Conservation (phyloP, 805 yeast species). For the Suhomyces xylopsoci region DNA sequence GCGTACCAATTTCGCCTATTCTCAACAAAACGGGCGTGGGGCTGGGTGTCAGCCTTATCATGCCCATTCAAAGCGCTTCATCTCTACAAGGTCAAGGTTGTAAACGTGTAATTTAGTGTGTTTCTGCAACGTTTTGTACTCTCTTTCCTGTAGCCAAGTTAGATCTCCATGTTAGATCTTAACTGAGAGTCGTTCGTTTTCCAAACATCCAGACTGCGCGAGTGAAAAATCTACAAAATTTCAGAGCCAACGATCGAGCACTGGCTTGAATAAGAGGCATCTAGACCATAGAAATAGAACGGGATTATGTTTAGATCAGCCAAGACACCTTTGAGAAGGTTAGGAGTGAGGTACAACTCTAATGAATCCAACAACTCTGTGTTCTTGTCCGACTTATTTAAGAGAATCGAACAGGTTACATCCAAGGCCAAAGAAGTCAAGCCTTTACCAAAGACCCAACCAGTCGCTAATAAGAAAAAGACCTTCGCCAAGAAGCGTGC, state of each 20-base stretch:
- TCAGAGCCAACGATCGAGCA: background rate
- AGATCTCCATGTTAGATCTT: background rate
- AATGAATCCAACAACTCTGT: conserved; percentile 6
- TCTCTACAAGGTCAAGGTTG: background rate
- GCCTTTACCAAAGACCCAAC: conserved; percentile 3
- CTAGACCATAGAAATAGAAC: background rate
- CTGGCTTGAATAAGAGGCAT: background rate
- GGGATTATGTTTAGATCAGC: conserved; percentile 1
- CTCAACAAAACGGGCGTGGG: background rate
- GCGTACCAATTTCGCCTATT: background rate
- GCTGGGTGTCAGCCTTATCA: background rate
- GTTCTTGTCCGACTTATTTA: conserved; percentile 35
- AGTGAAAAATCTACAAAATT: conserved; percentile 4
- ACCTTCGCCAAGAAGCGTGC: background rate
- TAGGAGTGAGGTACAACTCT: conserved; percentile 7
- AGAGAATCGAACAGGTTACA: conserved; percentile 34
- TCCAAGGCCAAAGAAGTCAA: conserved; percentile 11
- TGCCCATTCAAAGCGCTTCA: background rate
- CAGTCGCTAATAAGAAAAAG: conserved; percentile 1
- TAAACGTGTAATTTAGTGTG: background rate
- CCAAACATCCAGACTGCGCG: conserved; percentile 2
- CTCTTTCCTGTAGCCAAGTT: background rate
- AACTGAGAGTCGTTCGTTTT: background rate
- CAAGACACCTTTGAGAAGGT: conserved; percentile 3
- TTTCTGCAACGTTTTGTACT: background rate